Evolutionary conservation across 2,329 filamentous ascomycete genomes (phyloP).

Genomic region (Fusarium sarcochroum): DNA sequence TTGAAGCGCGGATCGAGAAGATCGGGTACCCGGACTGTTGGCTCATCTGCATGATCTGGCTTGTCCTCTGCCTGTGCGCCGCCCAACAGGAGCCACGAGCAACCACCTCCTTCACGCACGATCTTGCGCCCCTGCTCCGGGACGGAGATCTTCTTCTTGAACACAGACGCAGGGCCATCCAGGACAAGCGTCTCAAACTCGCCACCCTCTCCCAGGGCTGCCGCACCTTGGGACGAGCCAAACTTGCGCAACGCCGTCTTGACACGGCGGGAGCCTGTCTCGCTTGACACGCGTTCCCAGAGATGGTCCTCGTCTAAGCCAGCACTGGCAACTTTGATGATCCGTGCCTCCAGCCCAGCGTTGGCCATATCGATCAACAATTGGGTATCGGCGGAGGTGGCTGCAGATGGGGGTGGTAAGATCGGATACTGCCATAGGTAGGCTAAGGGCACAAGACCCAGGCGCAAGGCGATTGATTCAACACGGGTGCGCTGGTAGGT

Average conservation of each 20-base stretch:
- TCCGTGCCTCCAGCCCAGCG: slow-evolving; percentile 85
- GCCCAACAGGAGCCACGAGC: slow-evolving; percentile 76
- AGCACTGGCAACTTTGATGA: slow-evolving; percentile 95
- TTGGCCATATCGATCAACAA: slow-evolving; percentile 86
- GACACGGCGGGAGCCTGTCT: slow-evolving; percentile 62
- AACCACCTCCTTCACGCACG: slow-evolving; percentile 80
- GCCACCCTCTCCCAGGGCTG: slow-evolving; percentile 87
- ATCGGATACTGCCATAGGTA: slow-evolving; percentile 93
- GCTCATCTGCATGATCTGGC: slow-evolving; percentile 27
- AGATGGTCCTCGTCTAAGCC: slow-evolving; percentile 85
- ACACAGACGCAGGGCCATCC: slow-evolving; percentile 80
- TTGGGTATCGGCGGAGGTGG: slow-evolving; percentile 61
- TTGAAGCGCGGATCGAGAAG: slow-evolving; percentile 76
- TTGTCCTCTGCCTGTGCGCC: slow-evolving; percentile 68
- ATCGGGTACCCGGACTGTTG: slow-evolving; percentile 68
- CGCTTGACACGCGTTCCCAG: slow-evolving; percentile 82
- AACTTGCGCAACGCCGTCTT: slow-evolving; percentile 74
- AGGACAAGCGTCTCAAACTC: slow-evolving; percentile 96
- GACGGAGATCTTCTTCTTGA: slow-evolving; percentile 78
- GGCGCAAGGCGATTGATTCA: slow-evolving; percentile 87
- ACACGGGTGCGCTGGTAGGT: slow-evolving; percentile 98
- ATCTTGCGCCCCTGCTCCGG: slow-evolving; percentile 65
- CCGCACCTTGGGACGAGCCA: slow-evolving; percentile 76
- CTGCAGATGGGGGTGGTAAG: slow-evolving; percentile 66
- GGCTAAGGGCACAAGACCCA: slow-evolving; percentile 86